A percentile compares a stretch with the other conserved stretches of the same genome.
Conservation (phyloP, 257 asterid species). For the Solanum pimpinellifolium region DNA sequence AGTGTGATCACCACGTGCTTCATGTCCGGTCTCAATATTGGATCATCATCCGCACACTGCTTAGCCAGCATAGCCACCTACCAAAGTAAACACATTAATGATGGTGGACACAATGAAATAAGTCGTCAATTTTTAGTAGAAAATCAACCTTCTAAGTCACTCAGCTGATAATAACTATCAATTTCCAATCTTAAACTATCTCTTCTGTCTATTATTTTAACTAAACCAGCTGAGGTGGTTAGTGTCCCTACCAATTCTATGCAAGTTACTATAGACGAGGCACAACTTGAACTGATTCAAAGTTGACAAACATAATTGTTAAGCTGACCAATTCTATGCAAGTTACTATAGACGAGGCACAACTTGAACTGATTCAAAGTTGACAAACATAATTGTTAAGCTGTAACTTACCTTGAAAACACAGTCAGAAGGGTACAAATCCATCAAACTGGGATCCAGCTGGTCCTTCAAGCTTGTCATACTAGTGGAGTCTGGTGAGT, state of each 20-base stretch:
- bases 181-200: not conserved
- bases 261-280: not conserved
- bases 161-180: not conserved
- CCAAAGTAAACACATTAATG: not conserved
- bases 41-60: constrained; percentile 92
- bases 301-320: not conserved
- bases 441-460: constrained; percentile 67
- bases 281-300: not conserved
- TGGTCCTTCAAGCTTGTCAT: constrained; percentile 82
- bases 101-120: not conserved
- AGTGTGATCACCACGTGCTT: constrained; percentile 83
- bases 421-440: constrained; percentile 86
- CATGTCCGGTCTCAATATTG: constrained; percentile 91
- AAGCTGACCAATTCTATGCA: not conserved
- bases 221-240: not conserved
- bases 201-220: not conserved
- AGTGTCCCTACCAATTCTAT: not conserved
- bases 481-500: constrained; percentile 66
- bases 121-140: not conserved
- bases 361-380: not conserved
- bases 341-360: not conserved
- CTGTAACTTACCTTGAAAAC: constrained; percentile 59
- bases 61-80: constrained; percentile 81
- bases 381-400: not conserved
- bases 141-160: not conserved